Conservation (phyloP, 768 basidiomycete species). For the Amanita brunnescens region DNA sequence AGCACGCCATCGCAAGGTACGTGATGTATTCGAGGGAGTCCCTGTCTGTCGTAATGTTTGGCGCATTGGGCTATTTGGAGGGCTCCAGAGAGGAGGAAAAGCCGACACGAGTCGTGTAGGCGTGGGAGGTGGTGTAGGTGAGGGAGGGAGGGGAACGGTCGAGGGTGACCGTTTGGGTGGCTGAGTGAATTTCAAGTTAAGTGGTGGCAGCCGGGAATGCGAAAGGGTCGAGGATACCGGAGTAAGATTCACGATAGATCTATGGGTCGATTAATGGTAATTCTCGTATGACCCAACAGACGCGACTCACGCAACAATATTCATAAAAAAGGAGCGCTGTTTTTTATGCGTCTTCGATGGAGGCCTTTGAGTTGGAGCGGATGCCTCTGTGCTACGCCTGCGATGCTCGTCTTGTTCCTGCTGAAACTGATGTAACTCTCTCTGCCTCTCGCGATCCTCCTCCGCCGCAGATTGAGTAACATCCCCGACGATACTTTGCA, state of each 20-base stretch:
- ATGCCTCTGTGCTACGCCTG: slow-evolving; percentile 5
- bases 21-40: slow-evolving; percentile 15
- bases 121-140: slow-evolving; percentile 21
- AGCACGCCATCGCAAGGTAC: slow-evolving; percentile 49
- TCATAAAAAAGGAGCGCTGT: slow-evolving; percentile 62
- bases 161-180: background rate
- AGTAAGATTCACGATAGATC: slow-evolving; percentile 22
- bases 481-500: slow-evolving; percentile 44
- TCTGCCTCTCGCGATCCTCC: slow-evolving; percentile 25
- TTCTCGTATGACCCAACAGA: slow-evolving; percentile 1
- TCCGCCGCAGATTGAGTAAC: slow-evolving; percentile 41
- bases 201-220: slow-evolving; percentile 18
- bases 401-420: slow-evolving; percentile 17
- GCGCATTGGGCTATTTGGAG: background rate
- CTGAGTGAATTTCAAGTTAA: slow-evolving; percentile 10
- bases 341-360: slow-evolving; percentile 9
- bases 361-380: background rate
- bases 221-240: slow-evolving; percentile 23
- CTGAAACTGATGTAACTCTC: slow-evolving; percentile 12
- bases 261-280: slow-evolving; percentile 8
- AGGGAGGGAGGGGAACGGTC: slow-evolving; percentile 17
- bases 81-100: slow-evolving; percentile 16
- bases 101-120: slow-evolving; percentile 14
- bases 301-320: slow-evolving; percentile 48
- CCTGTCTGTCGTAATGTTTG: background rate